Percentiles rank a stretch among this genome's conserved stretches.
Conservation (phyloP, 371 early-diverging fungal genomes). For the Apophysomyces variabilis region DNA sequence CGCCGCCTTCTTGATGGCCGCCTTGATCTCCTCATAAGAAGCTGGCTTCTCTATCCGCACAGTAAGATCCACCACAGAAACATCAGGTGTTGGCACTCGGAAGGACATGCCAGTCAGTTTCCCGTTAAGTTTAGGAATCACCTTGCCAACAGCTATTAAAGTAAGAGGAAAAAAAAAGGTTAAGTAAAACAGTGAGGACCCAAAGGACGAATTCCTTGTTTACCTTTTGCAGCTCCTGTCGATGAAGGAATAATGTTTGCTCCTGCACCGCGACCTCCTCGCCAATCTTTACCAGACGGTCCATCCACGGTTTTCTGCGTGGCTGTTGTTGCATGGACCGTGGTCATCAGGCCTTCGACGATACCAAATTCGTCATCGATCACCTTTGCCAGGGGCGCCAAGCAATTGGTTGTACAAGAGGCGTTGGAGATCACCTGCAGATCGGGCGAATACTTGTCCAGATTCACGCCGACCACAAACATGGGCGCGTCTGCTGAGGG, state of each 20-base stretch:
- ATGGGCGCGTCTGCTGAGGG: conserved; percentile 94
- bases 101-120: conserved; percentile 99
- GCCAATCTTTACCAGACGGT: conserved; percentile 97
- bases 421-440: conserved; percentile 97
- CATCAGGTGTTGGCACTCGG: conserved; percentile 98
- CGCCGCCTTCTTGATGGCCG: conserved; percentile 83
- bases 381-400: conserved; percentile 99
- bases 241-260: conserved; percentile 99
- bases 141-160: conserved; percentile 91
- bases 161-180: not conserved
- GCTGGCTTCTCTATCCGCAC: conserved; percentile 90
- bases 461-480: conserved; percentile 96
- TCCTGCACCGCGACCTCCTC: conserved; percentile 95
- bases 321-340: conserved; percentile 98
- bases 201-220: not conserved
- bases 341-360: conserved; percentile 92
- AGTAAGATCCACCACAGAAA: conserved; percentile 98
- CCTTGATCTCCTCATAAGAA: conserved; percentile 90
- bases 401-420: conserved; percentile 99
- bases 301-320: conserved; percentile 99
- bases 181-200: too few species aligned
- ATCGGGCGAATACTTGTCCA: conserved; percentile 84
- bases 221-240: conserved; percentile 97
- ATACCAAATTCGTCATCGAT: conserved; percentile 95
- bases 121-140: conserved; percentile 95